Evolutionary conservation across 1,284 basidiomycete genomes (phyloP).

Genomic region (Ganoderma lingzhi): DNA sequence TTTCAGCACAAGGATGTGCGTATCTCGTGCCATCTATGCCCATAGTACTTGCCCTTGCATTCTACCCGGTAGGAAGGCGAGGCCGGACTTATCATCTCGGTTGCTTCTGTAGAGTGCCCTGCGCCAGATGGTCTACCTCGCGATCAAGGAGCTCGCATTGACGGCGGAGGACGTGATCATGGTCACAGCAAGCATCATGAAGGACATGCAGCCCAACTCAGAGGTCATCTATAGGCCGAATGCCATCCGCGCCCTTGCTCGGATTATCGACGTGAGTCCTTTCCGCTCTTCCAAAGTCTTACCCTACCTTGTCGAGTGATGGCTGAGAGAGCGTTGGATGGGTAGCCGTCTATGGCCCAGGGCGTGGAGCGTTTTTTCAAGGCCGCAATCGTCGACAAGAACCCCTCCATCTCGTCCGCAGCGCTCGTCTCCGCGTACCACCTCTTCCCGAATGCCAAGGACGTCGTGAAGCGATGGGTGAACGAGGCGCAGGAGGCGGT

Average conservation of each 20-base stretch:
- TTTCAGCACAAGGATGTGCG: slow-evolving; percentile 99
- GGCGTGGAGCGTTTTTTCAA: slow-evolving; percentile 99
- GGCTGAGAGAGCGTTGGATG: slow-evolving; percentile 12
- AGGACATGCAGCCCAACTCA: slow-evolving; percentile 99
- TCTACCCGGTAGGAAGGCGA: too few relatives aligned
- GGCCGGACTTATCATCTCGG: neutral
- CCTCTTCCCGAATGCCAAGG: slow-evolving; percentile 91
- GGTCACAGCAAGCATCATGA: slow-evolving; percentile 99
- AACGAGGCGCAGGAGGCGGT: slow-evolving; percentile 99
- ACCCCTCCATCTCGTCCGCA: slow-evolving; percentile 94
- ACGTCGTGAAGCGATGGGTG: slow-evolving; percentile 97
- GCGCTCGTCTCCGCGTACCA: slow-evolving; percentile 98
- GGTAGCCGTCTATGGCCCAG: slow-evolving; percentile 94
- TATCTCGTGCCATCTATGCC: slow-evolving; percentile 34
- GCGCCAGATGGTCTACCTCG: slow-evolving; percentile 98
- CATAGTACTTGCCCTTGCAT: neutral
- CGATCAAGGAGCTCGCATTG: slow-evolving; percentile 97
- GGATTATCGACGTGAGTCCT: slow-evolving; percentile 89
- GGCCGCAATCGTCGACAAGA: slow-evolving; percentile 98
- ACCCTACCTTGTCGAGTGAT: neutral
- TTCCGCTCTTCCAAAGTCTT: neutral
- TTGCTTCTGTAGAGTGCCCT: slow-evolving; percentile 79
- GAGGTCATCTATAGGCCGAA: slow-evolving; percentile 99
- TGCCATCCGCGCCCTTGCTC: slow-evolving; percentile 94
- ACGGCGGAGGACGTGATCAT: slow-evolving; percentile 99